Evolutionary conservation across 2,329 filamentous ascomycete species (phyloP), one percentile per base, ranked within the genome.

Genomic region (Alternaria ethzedia): DNA sequence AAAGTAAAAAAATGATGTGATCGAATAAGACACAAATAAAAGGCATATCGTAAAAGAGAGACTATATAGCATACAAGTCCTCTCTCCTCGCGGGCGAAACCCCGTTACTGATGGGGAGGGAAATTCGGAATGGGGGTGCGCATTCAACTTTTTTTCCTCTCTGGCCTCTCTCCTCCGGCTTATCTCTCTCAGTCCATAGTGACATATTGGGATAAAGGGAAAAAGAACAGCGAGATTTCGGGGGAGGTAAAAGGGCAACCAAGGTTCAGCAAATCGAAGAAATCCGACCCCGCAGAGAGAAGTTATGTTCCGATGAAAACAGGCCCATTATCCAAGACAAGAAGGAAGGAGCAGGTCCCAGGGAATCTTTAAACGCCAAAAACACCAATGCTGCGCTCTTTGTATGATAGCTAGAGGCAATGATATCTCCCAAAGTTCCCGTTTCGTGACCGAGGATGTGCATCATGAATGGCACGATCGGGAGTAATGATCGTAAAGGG

Each of bases 371-470:
- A 66, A 76, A 78, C 75, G 71, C 76, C 75, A 47, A 61, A 70
- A 73, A 79, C 76, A 74, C 76, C 76, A 68, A 79, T 79, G 76
- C 76, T 78, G 75, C 73, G 74, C 75, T 78, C 75, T 75, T 54
- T 62, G 47, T 69, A 65, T 67, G 68, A 74, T 75, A 71, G 67
- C 66, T 69, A 76, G 75, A 79, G 75, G 72, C 75, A 75, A 77
- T 75, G 71, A 75, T 73, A 71, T 78, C 67, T 70, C 73, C 75
- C 73, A 73, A 67, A 71, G 28, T 41, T 70, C 75, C 69, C 68
- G 63, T 71, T 71, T 78, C 76, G 73, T 79, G 69, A 74, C 71
- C 72, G 68, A 75, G 68, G 68, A 70, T 69, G 70, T 71, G 69
- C 69, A 66, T 74, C 66, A 65, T 64, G 69, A 70, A 68, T 74